Conservation (phyloP, 805 yeast species). For the Ogataea angusta region DNA sequence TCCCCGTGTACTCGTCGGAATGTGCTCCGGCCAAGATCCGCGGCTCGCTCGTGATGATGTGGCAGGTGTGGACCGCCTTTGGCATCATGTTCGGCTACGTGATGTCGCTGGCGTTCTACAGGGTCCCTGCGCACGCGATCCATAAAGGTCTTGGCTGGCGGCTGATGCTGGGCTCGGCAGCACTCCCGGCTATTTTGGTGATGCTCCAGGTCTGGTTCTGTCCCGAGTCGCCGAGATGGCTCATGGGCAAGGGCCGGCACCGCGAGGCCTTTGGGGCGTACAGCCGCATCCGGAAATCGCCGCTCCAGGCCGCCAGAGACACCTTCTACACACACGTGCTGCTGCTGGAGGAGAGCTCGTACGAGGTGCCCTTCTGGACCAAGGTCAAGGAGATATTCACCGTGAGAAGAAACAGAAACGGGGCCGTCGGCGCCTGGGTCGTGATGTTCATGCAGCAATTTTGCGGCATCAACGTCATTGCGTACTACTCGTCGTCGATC, state of each 20-base stretch:
- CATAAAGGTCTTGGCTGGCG: slow-evolving; percentile 63
- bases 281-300: slow-evolving; percentile 44
- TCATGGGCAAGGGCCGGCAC: slow-evolving; percentile 68
- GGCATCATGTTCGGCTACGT: slow-evolving; percentile 74
- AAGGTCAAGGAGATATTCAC: slow-evolving; percentile 59
- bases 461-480: slow-evolving; percentile 87
- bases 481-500: slow-evolving; percentile 78
- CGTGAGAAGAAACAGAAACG: slow-evolving; percentile 79
- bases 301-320: slow-evolving; percentile 67
- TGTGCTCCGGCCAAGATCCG: slow-evolving; percentile 60
- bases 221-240: slow-evolving; percentile 77
- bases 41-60: slow-evolving; percentile 68
- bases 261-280: slow-evolving; percentile 54
- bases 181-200: slow-evolving; percentile 62
- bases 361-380: slow-evolving; percentile 42
- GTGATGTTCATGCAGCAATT: slow-evolving; percentile 90
- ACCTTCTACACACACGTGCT: slow-evolving; percentile 64
- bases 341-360: slow-evolving; percentile 58
- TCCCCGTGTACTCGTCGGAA: slow-evolving; percentile 68
- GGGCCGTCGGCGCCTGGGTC: slow-evolving; percentile 73
- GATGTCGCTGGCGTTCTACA: slow-evolving; percentile 59
- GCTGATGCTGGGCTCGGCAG: slow-evolving; percentile 65
- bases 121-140: slow-evolving; percentile 45
- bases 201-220: slow-evolving; percentile 60
- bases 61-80: slow-evolving; percentile 74